A percentile compares a stretch with the other conserved stretches of the same genome.
phyloP scores from a whole-genome alignment of 2,329 filamentous ascomycete species.

The Diplodia mutila region DNA sequence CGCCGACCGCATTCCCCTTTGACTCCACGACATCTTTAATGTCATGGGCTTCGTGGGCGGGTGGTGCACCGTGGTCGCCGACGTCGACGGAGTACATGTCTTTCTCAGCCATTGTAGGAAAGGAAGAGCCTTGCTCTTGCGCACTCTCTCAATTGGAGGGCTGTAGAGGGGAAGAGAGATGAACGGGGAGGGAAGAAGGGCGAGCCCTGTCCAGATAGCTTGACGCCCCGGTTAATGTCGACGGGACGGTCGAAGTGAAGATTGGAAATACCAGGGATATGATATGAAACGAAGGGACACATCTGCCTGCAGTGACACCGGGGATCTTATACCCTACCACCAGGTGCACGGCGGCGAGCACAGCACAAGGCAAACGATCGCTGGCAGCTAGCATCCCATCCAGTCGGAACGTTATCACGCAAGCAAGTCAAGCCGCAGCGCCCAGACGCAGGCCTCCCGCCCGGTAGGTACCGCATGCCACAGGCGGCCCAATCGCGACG shows the following conservation, averaged over 20 bases:
- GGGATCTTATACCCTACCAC: constrained; percentile 10
- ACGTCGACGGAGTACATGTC: constrained; percentile 14
- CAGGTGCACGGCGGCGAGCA: not conserved
- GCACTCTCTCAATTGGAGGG: not conserved
- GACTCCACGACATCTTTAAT: constrained; percentile 34
- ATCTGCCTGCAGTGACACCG: not conserved
- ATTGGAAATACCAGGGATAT: not conserved
- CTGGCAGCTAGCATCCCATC: not conserved
- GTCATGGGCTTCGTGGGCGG: constrained; percentile 23
- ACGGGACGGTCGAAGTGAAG: not conserved
- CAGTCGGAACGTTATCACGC: constrained; percentile 10
- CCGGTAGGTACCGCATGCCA: constrained; percentile 6
- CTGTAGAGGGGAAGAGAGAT: not conserved
- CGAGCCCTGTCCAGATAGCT: constrained; percentile 2
- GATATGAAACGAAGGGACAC: not conserved
- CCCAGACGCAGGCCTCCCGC: not conserved
- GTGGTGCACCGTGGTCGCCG: not conserved
- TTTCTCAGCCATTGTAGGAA: constrained; percentile 17
- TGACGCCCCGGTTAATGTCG: not conserved
- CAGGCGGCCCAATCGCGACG: not conserved
- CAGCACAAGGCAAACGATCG: not conserved
- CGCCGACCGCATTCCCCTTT: constrained; percentile 41
- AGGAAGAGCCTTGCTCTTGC: not conserved
- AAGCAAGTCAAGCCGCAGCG: not conserved
- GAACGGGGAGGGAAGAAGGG: not conserved